Percentiles rank a stretch among this genome's conserved stretches.
Conservation (phyloP, 176 grass and related monocot genomes). For the Cocos nucifera region DNA sequence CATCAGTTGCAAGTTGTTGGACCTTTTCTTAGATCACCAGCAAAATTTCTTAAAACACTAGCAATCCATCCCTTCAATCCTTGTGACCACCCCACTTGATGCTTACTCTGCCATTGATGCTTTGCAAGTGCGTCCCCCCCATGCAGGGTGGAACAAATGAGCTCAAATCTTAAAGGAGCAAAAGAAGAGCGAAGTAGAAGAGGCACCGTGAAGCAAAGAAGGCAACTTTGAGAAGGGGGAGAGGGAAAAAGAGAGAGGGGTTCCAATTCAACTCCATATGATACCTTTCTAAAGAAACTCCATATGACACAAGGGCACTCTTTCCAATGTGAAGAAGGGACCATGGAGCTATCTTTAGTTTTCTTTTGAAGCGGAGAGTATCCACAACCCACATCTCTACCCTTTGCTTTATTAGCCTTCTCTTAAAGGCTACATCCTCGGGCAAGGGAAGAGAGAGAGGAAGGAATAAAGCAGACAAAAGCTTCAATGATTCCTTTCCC, state of each 20-base stretch:
- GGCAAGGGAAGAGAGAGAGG: neutral
- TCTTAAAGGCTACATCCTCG: slow-evolving; percentile 1
- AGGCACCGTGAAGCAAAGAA: slow-evolving; percentile 24
- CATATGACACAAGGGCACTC: slow-evolving; percentile 34
- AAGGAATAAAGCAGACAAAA: slow-evolving; percentile 23
- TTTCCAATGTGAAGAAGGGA: slow-evolving; percentile 37
- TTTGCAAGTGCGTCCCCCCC: neutral
- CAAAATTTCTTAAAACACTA: neutral
- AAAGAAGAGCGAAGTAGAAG: slow-evolving; percentile 12
- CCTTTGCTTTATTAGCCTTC: neutral
- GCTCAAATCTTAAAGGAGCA: neutral
- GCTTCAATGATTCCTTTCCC: slow-evolving; percentile 25
- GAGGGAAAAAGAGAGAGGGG: neutral
- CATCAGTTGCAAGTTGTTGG: no score
- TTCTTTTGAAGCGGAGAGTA: slow-evolving; percentile 6
- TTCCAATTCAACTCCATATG: slow-evolving; percentile 7
- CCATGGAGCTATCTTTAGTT: slow-evolving; percentile 5
- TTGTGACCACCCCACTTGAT: slow-evolving; percentile 1
- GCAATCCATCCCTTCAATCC: neutral
- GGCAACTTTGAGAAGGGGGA: slow-evolving; percentile 30
- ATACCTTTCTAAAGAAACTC: slow-evolving; percentile 4
- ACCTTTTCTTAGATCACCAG: no score
- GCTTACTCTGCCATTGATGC: slow-evolving; percentile 14
- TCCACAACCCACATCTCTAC: neutral
- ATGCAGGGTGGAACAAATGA: slow-evolving; percentile 11